Evolutionary conservation across 2,329 filamentous ascomycete genomes (phyloP).

Genomic region (Diaporthe capsici): DNA sequence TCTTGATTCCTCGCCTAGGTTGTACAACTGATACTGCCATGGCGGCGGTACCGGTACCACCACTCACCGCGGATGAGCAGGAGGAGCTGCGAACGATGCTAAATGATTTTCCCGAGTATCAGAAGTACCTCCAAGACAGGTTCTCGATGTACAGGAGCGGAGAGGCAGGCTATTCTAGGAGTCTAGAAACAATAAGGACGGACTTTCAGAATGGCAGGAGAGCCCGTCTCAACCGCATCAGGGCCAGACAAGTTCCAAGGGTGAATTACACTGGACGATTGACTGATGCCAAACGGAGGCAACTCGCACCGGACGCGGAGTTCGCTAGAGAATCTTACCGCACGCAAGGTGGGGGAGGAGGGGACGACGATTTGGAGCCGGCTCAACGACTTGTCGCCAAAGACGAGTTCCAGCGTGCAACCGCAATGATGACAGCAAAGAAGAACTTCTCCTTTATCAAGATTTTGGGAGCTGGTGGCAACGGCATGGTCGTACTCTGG

Average conservation of each 20-base stretch:
- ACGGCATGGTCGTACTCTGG: not conserved
- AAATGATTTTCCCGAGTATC: not conserved
- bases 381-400: rapidly evolving
- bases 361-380: not conserved
- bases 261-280: not conserved
- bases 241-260: not conserved
- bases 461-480: not conserved
- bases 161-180: not conserved
- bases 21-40: not conserved
- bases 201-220: not conserved
- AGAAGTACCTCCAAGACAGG: not conserved
- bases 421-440: not conserved
- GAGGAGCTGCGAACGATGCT: no score
- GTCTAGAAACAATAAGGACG: not conserved
- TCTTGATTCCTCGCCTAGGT: not conserved
- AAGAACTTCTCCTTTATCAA: not conserved
- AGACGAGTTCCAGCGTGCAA: not conserved
- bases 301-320: not conserved
- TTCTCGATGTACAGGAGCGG: not conserved
- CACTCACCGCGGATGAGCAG: not conserved
- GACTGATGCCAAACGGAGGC: no score
- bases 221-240: not conserved
- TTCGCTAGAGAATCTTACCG: not conserved
- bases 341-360: no score
- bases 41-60: not conserved